Evolutionary conservation across 306 rosid genomes (phyloP).

Genomic region (Astragalus membranaceus): DNA sequence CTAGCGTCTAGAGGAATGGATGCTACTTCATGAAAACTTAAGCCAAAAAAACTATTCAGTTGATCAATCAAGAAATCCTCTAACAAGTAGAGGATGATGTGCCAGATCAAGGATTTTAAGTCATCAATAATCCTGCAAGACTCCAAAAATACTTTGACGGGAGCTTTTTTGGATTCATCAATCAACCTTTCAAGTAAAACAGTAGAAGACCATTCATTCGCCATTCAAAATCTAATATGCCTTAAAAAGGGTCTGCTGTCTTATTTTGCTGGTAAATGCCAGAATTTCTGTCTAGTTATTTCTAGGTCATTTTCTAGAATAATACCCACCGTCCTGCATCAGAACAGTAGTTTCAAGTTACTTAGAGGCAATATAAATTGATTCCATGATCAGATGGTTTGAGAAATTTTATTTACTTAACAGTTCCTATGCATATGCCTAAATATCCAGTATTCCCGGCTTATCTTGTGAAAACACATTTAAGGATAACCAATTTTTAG

Average conservation of each 20-base stretch:
- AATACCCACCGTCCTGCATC: background rate
- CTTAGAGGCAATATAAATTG: background rate
- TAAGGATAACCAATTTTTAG: constrained; percentile 4
- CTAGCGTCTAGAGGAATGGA: background rate
- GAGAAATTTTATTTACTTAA: background rate
- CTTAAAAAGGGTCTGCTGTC: background rate
- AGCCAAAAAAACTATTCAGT: background rate
- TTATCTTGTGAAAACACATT: background rate
- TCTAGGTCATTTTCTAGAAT: background rate
- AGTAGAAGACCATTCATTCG: background rate
- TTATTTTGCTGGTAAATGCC: background rate
- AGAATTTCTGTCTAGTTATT: background rate
- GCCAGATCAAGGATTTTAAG: background rate
- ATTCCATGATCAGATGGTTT: constrained; percentile 5
- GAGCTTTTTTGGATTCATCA: background rate
- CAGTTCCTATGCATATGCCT: background rate
- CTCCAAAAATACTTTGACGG: too few relatives aligned
- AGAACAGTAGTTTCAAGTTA: background rate
- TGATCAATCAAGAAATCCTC: background rate
- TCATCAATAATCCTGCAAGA: too few relatives aligned
- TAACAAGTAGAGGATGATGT: background rate
- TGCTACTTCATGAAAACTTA: background rate
- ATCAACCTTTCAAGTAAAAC: background rate
- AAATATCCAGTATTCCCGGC: background rate
- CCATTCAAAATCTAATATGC: background rate